Conservation (phyloP, 768 basidiomycete genomes). For the Termitomyces sp. region DNA sequence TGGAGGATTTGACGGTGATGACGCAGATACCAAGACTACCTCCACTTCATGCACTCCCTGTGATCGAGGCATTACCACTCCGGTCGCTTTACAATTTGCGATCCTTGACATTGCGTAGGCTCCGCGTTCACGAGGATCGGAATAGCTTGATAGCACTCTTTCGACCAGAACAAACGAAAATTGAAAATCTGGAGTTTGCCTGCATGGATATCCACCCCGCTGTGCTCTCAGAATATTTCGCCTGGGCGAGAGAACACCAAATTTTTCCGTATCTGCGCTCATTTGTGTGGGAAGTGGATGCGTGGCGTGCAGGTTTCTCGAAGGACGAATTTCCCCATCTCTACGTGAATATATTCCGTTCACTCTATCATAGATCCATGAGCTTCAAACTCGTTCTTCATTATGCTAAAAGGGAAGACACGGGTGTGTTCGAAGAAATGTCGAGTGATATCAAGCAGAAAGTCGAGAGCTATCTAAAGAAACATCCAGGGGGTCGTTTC, state of each 20-base stretch:
- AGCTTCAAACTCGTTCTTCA: neutral
- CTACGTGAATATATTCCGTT: neutral
- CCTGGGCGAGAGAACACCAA: neutral
- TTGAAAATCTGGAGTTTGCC: neutral
- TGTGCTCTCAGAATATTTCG: neutral
- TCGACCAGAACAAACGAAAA: neutral
- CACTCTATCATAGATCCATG: neutral
- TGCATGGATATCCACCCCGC: neutral
- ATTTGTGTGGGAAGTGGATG: neutral
- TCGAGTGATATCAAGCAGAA: neutral
- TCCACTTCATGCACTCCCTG: neutral
- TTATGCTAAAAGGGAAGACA: neutral
- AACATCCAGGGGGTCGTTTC: neutral
- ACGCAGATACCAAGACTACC: no score
- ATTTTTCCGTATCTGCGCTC: neutral
- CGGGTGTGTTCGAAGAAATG: neutral
- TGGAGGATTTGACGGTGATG: neutral
- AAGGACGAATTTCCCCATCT: neutral
- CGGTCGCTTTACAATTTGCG: neutral
- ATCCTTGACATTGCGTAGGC: neutral
- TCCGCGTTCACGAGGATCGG: neutral
- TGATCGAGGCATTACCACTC: neutral
- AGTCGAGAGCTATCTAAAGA: neutral
- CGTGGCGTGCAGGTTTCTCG: neutral
- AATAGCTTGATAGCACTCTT: neutral